Evolutionary conservation across 2,329 filamentous ascomycete species (phyloP).

Genomic region (Thermomyces lanuginosus): DNA sequence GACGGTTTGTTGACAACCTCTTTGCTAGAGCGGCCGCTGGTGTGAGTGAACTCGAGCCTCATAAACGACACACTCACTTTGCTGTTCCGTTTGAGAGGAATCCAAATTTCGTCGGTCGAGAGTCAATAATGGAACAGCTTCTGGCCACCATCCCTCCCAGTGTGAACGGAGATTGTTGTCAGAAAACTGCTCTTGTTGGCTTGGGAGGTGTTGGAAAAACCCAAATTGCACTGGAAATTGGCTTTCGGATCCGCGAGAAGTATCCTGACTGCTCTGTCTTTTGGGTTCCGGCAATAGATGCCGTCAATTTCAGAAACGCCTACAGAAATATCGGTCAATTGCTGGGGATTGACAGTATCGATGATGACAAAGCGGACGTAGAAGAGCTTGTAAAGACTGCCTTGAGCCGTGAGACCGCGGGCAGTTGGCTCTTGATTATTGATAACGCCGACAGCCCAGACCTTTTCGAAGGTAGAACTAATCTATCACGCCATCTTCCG

Average conservation of each 20-base stretch:
- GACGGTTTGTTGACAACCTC: too few relatives aligned
- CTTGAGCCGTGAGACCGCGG: slow-evolving; percentile 7
- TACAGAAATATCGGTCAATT: neutral
- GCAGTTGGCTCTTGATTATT: slow-evolving; percentile 14
- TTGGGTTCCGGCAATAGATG: slow-evolving; percentile 2
- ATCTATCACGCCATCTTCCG: too few relatives aligned
- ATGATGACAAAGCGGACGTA: neutral
- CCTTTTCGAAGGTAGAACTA: neutral
- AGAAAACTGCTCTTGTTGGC: neutral
- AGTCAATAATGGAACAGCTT: too few relatives aligned
- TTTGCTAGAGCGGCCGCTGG: too few relatives aligned
- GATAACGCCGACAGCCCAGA: slow-evolving; percentile 16
- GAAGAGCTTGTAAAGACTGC: slow-evolving; percentile 1
- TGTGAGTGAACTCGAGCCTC: too few relatives aligned
- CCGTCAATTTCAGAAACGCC: neutral
- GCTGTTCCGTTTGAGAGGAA: too few relatives aligned
- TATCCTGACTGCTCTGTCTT: slow-evolving; percentile 1
- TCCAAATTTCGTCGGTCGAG: too few relatives aligned
- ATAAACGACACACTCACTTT: too few relatives aligned
- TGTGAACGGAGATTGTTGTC: neutral
- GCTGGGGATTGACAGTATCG: too few relatives aligned
- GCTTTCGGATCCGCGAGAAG: slow-evolving; percentile 1
- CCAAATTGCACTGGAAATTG: slow-evolving; percentile 7
- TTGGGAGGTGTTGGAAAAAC: slow-evolving; percentile 9
- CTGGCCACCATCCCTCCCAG: too few relatives aligned